Conservation (phyloP, 2,329 filamentous ascomycete genomes). For the Elsinoe australis region DNA sequence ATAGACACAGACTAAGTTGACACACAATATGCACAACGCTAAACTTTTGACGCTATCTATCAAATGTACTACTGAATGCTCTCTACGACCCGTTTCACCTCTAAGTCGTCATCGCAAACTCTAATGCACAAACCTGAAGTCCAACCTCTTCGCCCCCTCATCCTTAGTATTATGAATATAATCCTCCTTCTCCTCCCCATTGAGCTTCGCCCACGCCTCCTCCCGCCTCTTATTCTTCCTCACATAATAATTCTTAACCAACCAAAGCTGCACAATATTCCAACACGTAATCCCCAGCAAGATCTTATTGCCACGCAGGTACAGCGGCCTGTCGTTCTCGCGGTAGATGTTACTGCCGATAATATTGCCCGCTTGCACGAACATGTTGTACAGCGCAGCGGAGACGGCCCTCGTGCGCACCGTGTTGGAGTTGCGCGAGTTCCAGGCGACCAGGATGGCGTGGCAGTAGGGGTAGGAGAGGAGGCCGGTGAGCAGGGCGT, state of each 20-base stretch:
- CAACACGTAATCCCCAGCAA: conserved; percentile 27
- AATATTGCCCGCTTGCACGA: conserved; percentile 42
- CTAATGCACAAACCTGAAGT: conserved; percentile 18
- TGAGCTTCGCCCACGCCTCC: conserved; percentile 34
- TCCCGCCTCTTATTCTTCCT: conserved; percentile 28
- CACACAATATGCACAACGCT: too few relatives aligned
- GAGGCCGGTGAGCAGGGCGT: conserved; percentile 33
- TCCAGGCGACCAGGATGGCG: conserved; percentile 39
- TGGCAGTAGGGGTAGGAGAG: conserved; percentile 39
- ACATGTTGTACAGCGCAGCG: conserved; percentile 40
- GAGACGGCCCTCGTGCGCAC: conserved; percentile 39
- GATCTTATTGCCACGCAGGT: conserved; percentile 36
- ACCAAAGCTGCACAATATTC: conserved; percentile 28
- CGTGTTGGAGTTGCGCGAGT: conserved; percentile 36
- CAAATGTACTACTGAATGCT: too few relatives aligned
- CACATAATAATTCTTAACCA: conserved; percentile 31
- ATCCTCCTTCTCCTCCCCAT: conserved; percentile 28
- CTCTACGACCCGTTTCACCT: too few relatives aligned
- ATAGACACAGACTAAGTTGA: too few relatives aligned
- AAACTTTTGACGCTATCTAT: neutral
- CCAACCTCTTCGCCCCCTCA: conserved; percentile 26
- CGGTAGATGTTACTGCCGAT: conserved; percentile 44
- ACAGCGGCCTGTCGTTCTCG: conserved; percentile 40
- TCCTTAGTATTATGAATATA: conserved; percentile 33
- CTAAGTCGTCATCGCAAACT: neutral